Evolutionary conservation across 2,329 filamentous ascomycete genomes (phyloP), one percentile per base, ranked within the genome.

Genomic region (Phialemoniopsis sp.): DNA sequence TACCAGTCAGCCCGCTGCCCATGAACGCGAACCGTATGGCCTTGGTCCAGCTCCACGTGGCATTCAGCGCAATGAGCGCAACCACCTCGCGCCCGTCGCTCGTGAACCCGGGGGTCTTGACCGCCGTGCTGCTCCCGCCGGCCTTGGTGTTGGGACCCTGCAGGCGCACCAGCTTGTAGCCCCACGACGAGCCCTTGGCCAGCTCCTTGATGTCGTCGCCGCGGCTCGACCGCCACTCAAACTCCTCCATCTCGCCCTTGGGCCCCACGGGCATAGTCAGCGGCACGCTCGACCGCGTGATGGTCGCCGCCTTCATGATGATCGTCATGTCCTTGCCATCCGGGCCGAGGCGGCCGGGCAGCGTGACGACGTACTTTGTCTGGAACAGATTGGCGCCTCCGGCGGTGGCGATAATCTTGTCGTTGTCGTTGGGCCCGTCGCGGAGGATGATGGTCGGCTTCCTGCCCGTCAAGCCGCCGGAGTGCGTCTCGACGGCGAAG

Each of bases 81-180:
- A 54, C 47, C 28, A 54, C 38, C 34, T 55, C 52, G 33, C 44
- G 45, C 18, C 44, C 50, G 32, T 54, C 51, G 33, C 48, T 53
- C 29, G 50, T 42, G 36, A 16, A 34, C 4, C 29, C 40, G 8
- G 21, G 13, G 36, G 40, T 16, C 34, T 26, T 13, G n/a, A 17
- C 32, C n/a, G 39, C n/a, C 29, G 41, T 36, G 13, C 46, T 44
- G 21, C 43, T 42, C 8, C 33, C 29, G 15, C 34, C 30, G 10
- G n/a, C 40, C 42, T 30, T 19, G 3, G 19, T 36, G 36, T 32
- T 33, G 13, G 41, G 37, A 2, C 21, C 40, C 16, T 18, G 32
- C 8, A 53, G 35, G 12, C 51, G 46, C 31, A 51, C 46, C 9
- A 55, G 46, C 46, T 55, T 54, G 46, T 46, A 55, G 10, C 53